Base-by-base conservation (phyloP, 2,329 filamentous ascomycete genomes). In the Massarina eburnea region DNA sequence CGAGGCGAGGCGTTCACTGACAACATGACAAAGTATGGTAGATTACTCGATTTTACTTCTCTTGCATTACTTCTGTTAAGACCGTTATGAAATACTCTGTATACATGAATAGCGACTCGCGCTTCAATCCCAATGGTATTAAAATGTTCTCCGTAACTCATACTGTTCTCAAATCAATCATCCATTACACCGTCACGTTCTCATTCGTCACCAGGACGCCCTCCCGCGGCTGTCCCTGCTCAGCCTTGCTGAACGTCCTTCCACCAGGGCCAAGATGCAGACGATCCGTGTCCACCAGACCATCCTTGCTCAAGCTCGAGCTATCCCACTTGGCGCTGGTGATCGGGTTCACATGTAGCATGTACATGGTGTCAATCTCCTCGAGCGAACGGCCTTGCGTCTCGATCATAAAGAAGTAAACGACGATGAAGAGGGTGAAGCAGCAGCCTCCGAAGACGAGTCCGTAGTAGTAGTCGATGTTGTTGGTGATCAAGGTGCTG, bases 361-460 rank as follows among this genome's bases (percentile, higher is more conserved):
- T 73, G 54, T 90, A 91, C 77, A 82, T 80, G 49, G 80, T 78
- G 59, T 92, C 88, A 41, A 92, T 86, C 67, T 91, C 86, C 71
- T 92, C 88, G 1, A 92, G 77, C 0, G 82, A 85, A 7, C 86
- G 81, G 46, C 83, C 87, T 66, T 88, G 84, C 33, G 83, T 85
- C 67, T 91, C 88, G 38, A 87, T 82, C 54, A 91, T 81, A 68
- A 90, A 90, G 72, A 91, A 88, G 74, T 86, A 91, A 35, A 91
- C 85, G 24, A 90, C 66, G 0, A 83, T 54, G 1, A 82, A 80
- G 0, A 80, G 85, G 0, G 80, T 72, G 15, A 88, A 71, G 51
- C 87, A 86, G 63, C 84, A 89, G 0, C 76, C 84, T 0, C 85
- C 87, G 66, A 91, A 91, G 30, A 91, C 83, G 47, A 89, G 87